Evolutionary conservation across 805 yeast genomes (phyloP).

Genomic region (Pichia sporocuriosa): DNA sequence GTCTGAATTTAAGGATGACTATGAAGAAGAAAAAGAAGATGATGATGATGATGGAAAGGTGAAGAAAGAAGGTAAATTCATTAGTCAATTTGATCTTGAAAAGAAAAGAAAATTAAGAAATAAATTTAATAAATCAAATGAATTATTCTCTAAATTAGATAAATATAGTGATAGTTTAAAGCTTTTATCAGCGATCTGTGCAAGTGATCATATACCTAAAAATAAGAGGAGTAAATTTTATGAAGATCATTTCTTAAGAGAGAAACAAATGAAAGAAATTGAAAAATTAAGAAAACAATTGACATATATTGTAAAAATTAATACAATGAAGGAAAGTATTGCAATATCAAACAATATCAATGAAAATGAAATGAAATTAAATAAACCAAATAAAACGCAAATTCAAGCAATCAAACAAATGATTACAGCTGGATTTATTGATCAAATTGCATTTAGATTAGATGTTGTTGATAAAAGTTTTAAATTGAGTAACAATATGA

Average conservation of each 20-base stretch:
- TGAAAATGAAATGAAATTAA: constrained; percentile 43
- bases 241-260: constrained; percentile 58
- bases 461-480: constrained; percentile 64
- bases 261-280: constrained; percentile 81
- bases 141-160: constrained; percentile 62
- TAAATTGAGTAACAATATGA: constrained; percentile 49
- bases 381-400: constrained; percentile 64
- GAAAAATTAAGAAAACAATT: constrained; percentile 74
- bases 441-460: constrained; percentile 81
- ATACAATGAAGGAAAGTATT: constrained; percentile 53
- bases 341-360: constrained; percentile 38
- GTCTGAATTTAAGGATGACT: constrained; percentile 26
- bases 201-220: constrained; percentile 67
- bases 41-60: constrained; percentile 22
- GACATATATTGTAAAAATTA: constrained; percentile 61
- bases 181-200: constrained; percentile 77
- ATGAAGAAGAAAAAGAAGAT: constrained; percentile 21
- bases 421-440: constrained; percentile 87
- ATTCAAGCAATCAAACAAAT: constrained; percentile 80
- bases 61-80: constrained; percentile 12
- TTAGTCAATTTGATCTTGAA: constrained; percentile 33
- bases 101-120: constrained; percentile 37
- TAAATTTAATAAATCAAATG: constrained; percentile 52
- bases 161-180: constrained; percentile 67
- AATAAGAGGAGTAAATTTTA: constrained; percentile 43